A percentile compares a stretch with the other conserved stretches of the same genome.
These are phyloP conservation scores for Marasmius sp. DNA, from an alignment of 1,284 basidiomycete species.

Conservation along the genomic window DNA sequence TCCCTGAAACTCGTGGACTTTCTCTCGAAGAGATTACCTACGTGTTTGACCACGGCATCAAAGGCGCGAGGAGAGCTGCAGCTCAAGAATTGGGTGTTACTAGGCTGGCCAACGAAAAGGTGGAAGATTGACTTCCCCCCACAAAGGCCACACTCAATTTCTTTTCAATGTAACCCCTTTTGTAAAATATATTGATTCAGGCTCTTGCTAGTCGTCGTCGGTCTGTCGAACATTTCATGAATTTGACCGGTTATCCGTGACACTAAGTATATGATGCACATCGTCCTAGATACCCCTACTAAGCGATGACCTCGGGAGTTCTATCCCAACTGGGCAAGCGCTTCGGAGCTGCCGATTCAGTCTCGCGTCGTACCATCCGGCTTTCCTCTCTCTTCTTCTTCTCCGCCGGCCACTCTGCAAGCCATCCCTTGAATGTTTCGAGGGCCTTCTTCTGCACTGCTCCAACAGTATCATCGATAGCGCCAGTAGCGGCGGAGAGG, in stretches of 20 bases:
- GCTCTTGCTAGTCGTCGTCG: too few species aligned
- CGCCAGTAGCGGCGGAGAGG: conserved; percentile 40
- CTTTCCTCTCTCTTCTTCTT: not conserved
- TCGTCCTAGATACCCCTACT: too few species aligned
- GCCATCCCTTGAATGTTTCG: conserved; percentile 48
- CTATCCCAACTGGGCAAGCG: too few species aligned
- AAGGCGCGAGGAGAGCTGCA: not conserved
- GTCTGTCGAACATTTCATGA: too few species aligned
- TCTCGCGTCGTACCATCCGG: not conserved
- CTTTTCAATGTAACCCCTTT: too few species aligned
- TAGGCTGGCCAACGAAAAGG: not conserved
- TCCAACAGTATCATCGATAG: conserved; percentile 49
- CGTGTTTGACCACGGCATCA: not conserved
- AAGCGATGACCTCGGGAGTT: too few species aligned
- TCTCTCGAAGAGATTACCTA: not conserved
- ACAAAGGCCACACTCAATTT: too few species aligned
- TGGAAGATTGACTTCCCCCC: not conserved
- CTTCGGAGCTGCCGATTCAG: too few species aligned
- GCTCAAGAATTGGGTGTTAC: not conserved
- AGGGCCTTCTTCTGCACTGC: conserved; percentile 51
- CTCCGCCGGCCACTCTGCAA: conserved; percentile 38
- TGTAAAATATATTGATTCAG: too few species aligned
- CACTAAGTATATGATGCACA: too few species aligned
- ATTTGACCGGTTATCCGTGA: too few species aligned
- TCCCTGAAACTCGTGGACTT: not conserved